phyloP scores from a whole-genome alignment of 1,284 basidiomycete species.

The Cryptococcus sp. region DNA sequence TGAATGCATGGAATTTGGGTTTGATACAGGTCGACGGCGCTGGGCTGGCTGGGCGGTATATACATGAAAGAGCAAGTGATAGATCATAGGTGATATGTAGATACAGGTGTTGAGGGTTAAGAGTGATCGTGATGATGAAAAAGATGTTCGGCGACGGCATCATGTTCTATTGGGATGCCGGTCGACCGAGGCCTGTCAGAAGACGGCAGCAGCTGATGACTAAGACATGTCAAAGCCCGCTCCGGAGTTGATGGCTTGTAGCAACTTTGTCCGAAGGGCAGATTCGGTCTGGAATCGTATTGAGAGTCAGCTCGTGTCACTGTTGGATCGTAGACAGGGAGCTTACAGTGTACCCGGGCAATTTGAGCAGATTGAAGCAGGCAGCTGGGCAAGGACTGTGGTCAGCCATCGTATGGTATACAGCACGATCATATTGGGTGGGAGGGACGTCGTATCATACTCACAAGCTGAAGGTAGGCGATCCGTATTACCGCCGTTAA shows the following conservation, averaged over 20 bases:
- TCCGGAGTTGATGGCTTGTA: conserved; percentile 79
- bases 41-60: not conserved
- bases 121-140: too few species aligned
- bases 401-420: not conserved
- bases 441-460: conserved; percentile 3
- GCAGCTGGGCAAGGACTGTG: conserved; percentile 40
- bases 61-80: not conserved
- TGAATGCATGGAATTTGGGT: not conserved
- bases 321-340: not conserved
- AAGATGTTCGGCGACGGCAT: too few species aligned
- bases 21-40: not conserved
- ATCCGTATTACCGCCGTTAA: conserved; percentile 69
- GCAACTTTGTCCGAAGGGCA: conserved; percentile 70
- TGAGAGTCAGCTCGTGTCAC: not conserved
- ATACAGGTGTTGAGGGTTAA: too few species aligned
- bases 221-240: conserved; percentile 88
- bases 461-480: conserved; percentile 64
- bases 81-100: too few species aligned
- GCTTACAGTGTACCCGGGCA: conserved; percentile 42
- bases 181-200: too few species aligned
- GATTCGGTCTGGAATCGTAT: conserved; percentile 57
- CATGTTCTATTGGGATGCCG: not conserved
- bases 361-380: conserved; percentile 83
- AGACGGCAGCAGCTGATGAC: not conserved
- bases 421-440: not conserved